Conservation (phyloP, 768 basidiomycete species). For the Collybia sordida region DNA sequence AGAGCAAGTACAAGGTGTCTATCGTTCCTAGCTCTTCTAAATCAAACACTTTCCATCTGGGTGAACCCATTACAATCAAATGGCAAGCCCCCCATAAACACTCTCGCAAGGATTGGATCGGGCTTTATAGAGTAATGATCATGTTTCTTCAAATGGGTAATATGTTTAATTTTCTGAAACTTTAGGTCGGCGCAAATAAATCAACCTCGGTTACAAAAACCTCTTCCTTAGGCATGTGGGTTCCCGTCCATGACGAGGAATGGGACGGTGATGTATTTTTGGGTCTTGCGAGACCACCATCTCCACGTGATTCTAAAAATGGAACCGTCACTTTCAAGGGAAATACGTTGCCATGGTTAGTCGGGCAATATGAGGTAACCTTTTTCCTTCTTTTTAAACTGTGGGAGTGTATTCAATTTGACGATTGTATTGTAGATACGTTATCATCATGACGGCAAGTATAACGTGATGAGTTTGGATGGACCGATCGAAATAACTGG, state of each 20-base stretch:
- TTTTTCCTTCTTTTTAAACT: neutral
- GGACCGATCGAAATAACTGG: constrained; percentile 90
- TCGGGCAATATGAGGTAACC: constrained; percentile 82
- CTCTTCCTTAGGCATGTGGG: constrained; percentile 88
- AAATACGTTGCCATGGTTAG: constrained; percentile 81
- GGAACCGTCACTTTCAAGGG: constrained; percentile 77
- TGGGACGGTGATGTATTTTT: constrained; percentile 88
- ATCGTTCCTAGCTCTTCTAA: constrained; percentile 53
- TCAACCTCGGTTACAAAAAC: constrained; percentile 81
- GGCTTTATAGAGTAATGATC: constrained; percentile 70
- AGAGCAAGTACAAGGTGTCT: constrained; percentile 73
- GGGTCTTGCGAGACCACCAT: constrained; percentile 37
- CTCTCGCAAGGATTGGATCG: constrained; percentile 95
- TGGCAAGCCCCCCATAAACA: constrained; percentile 89
- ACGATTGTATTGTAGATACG: constrained; percentile 49
- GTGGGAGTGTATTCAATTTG: neutral
- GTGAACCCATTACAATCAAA: constrained; percentile 81
- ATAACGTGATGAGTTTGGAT: constrained; percentile 89
- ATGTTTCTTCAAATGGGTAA: constrained; percentile 3
- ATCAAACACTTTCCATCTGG: constrained; percentile 74
- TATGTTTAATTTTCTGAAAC: constrained; percentile 6
- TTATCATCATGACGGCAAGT: constrained; percentile 96
- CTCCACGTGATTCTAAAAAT: constrained; percentile 42
- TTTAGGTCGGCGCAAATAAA: constrained; percentile 83
- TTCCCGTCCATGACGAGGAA: constrained; percentile 87